Percentiles rank a stretch among this genome's conserved stretches.
Conservation (phyloP, 148 eudicot species). For the Rheum nobile region DNA sequence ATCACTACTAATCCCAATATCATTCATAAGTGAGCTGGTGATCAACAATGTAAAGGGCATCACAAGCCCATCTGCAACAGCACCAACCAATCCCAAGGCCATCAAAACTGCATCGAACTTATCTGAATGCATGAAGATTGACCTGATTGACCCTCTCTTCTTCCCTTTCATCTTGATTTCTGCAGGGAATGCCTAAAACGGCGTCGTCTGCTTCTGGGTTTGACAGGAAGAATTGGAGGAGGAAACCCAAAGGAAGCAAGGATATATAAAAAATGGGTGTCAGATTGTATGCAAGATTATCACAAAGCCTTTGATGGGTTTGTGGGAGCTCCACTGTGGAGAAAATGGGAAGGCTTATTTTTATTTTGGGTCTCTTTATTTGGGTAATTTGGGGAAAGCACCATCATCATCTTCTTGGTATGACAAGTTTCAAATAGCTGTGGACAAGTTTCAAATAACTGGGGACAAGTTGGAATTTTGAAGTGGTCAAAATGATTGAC, state of each 20-base stretch:
- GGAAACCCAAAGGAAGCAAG: background rate
- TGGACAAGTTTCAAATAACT: background rate
- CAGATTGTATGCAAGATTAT: background rate
- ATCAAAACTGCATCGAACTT: slow-evolving; percentile 1
- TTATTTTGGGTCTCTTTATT: background rate
- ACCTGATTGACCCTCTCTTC: background rate
- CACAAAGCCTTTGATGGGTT: background rate
- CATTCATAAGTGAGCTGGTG: background rate
- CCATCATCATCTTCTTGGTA: background rate
- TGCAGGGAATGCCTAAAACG: background rate
- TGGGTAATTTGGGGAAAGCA: background rate
- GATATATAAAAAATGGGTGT: background rate
- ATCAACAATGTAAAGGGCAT: slow-evolving; percentile 7
- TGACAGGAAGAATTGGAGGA: background rate
- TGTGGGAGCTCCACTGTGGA: slow-evolving; percentile 6
- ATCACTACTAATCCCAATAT: slow-evolving; percentile 6
- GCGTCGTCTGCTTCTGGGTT: background rate
- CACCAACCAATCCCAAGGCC: background rate
- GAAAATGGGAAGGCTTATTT: background rate
- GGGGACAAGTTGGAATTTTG: slow-evolving; percentile 1
- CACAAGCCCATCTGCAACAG: slow-evolving; percentile 5
- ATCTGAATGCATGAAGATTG: slow-evolving; percentile 5
- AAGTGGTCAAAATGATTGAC: slow-evolving; percentile 5
- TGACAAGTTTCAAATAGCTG: background rate
- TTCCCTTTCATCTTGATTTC: background rate